Percentiles rank a stretch among this genome's conserved stretches.
Evolutionary conservation across 2,329 filamentous ascomycete species (phyloP).

Genomic region (Aspergillus clavatus): DNA sequence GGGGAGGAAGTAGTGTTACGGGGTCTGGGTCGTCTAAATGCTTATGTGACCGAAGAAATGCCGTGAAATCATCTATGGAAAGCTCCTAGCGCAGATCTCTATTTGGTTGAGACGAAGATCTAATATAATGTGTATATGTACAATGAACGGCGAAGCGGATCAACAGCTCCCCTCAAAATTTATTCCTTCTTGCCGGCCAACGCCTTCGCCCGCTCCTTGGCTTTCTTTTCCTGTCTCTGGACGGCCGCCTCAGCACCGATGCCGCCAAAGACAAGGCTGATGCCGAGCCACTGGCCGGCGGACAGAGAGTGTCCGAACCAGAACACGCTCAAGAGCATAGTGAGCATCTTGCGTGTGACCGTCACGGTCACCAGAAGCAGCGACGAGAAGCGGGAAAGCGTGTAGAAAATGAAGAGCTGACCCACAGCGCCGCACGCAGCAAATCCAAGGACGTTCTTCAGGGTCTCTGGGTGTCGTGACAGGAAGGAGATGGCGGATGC

Average conservation of each 20-base stretch:
- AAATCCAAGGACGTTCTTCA: conserved; percentile 85
- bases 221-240: conserved; percentile 74
- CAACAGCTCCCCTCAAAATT: neutral
- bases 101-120: neutral
- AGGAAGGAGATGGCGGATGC: conserved; percentile 76
- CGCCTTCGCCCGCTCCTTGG: conserved; percentile 64
- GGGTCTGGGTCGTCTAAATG: no score
- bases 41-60: no score
- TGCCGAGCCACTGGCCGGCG: conserved; percentile 89
- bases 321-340: conserved; percentile 93
- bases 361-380: conserved; percentile 92
- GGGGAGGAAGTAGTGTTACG: conserved; percentile 57
- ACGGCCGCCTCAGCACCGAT: conserved; percentile 87
- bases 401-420: conserved; percentile 97
- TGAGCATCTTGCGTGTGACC: conserved; percentile 97
- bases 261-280: conserved; percentile 88
- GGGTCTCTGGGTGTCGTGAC: conserved; percentile 70
- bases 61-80: neutral
- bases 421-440: conserved; percentile 85
- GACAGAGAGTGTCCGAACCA: conserved; percentile 87
- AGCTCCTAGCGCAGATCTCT: neutral
- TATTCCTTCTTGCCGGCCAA: conserved; percentile 29
- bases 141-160: neutral
- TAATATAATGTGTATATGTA: conserved; percentile 5
- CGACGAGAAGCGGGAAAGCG: conserved; percentile 84